Evolutionary conservation across 2,329 filamentous ascomycete genomes (phyloP).

Genomic region (Colletotrichum plurivorum): DNA sequence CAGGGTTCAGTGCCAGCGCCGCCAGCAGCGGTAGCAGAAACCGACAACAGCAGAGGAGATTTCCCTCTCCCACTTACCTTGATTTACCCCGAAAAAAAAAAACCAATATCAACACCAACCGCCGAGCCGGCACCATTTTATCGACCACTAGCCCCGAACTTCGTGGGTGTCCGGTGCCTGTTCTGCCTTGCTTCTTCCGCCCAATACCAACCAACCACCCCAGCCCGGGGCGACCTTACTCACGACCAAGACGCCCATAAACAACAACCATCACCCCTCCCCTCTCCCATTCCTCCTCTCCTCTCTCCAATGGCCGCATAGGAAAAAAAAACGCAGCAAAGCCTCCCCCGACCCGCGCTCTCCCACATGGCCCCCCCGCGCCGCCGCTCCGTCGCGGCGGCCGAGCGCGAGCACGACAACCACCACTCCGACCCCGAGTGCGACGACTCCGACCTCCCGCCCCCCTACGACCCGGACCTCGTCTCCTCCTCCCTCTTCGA

Average conservation of each 20-base stretch:
- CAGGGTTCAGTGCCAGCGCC: neutral
- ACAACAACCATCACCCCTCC: neutral
- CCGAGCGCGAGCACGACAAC: neutral
- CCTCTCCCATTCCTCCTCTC: conserved; percentile 3
- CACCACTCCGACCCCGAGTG: neutral
- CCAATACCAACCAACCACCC: neutral
- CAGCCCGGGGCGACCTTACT: neutral
- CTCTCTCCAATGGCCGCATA: conserved; percentile 31
- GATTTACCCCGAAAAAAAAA: conserved; percentile 1
- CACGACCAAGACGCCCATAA: neutral
- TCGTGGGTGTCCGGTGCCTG: too few species aligned
- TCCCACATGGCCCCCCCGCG: conserved; percentile 2
- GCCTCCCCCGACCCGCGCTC: conserved; percentile 24
- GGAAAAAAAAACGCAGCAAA: conserved; percentile 28
- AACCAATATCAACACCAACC: neutral
- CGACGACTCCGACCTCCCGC: neutral
- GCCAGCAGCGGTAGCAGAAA: too few species aligned
- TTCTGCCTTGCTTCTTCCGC: conserved; percentile 17
- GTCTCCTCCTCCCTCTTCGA: conserved; percentile 68
- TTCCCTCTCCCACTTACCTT: neutral
- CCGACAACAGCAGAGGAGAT: too few species aligned
- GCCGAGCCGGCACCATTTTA: conserved; percentile 22
- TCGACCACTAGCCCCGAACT: neutral
- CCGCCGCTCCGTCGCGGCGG: conserved; percentile 19
- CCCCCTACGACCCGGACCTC: conserved; percentile 33